Evolutionary conservation across 1,139 yeast genomes (phyloP).

Genomic region (Zhuliangozyma blackwelliae): DNA sequence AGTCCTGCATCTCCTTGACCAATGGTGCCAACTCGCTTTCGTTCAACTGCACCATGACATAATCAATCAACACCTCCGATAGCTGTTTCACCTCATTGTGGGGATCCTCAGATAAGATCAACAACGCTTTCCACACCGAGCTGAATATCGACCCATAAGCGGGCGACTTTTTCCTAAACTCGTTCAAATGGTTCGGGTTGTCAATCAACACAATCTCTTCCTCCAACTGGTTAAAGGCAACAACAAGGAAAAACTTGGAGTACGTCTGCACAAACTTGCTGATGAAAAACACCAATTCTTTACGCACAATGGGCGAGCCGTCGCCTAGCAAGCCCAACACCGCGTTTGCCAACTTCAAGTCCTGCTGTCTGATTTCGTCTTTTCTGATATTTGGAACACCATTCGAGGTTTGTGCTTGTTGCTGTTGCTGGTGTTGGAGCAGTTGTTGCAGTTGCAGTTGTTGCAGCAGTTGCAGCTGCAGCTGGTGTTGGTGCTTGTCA

Average conservation of each 20-base stretch:
- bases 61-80: conserved; percentile 76
- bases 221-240: conserved; percentile 81
- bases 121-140: conserved; percentile 81
- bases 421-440: conserved; percentile 9
- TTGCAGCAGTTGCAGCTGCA: conserved; percentile 17
- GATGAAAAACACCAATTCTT: conserved; percentile 75
- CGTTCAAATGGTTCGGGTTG: conserved; percentile 54
- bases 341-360: conserved; percentile 47
- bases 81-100: conserved; percentile 73
- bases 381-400: conserved; percentile 22
- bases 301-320: conserved; percentile 85
- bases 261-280: conserved; percentile 72
- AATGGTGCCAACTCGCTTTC: conserved; percentile 64
- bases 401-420: conserved; percentile 14
- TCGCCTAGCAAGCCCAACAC: conserved; percentile 59
- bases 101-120: conserved; percentile 85
- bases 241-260: conserved; percentile 71
- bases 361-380: conserved; percentile 53
- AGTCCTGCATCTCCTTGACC: conserved; percentile 62
- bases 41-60: conserved; percentile 60
- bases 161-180: conserved; percentile 58
- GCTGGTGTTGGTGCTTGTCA: conserved; percentile 17
- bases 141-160: conserved; percentile 86
- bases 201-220: conserved; percentile 73
- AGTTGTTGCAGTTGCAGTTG: conserved; percentile 19